Base-by-base conservation (phyloP, 352 stramenopile species). In the Globisporangium cystogenes region DNA sequence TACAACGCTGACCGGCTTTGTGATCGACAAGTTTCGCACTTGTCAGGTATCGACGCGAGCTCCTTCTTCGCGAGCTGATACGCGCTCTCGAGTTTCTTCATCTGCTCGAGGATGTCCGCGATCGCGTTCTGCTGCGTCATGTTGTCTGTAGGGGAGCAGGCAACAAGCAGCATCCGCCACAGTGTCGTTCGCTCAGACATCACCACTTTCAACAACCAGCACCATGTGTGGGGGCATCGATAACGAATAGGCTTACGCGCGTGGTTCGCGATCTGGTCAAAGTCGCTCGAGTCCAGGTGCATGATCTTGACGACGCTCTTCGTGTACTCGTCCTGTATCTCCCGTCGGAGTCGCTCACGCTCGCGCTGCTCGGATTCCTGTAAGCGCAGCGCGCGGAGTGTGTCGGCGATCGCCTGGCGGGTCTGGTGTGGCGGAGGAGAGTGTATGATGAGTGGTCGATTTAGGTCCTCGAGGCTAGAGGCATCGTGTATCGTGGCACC, bases 1-100 rank as follows among this genome's bases (percentile, higher is more conserved):
- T 39, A 11, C 31, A 36, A 11, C 14, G 3, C 15, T 36, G 31
- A 36, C n/a, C n/a, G n/a, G 33, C 14, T 39, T 12, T 12, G 5
- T 18, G 12, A 11, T 44, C n/a, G 16, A 4, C 16, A 44, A 23
- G 7, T 1, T 31, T 63, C 67, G 26, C 42, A 86, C 72, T 84
- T 84, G 69, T 87, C 71, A 18, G 58, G 61, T n/a, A 87, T 65
- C 1, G 20, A 31, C 16, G 73, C 53, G 21, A 85, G 46, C 8
- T 48, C 42, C 56, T 85, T 87, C 67, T 83, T 85, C 10, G 65
- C 54, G 8, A 44, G 42, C 49, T 82, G 74, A 41, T 71, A 83
- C 23, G 58, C 48, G 3, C 54, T 54, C 35, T 84, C 70, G 44
- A 82, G 39, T 10, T 36, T 45, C 8, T 53, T 53, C 39, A 84